Conservation (phyloP, 208 protist genomes). For the Trypanosoma theileri region DNA sequence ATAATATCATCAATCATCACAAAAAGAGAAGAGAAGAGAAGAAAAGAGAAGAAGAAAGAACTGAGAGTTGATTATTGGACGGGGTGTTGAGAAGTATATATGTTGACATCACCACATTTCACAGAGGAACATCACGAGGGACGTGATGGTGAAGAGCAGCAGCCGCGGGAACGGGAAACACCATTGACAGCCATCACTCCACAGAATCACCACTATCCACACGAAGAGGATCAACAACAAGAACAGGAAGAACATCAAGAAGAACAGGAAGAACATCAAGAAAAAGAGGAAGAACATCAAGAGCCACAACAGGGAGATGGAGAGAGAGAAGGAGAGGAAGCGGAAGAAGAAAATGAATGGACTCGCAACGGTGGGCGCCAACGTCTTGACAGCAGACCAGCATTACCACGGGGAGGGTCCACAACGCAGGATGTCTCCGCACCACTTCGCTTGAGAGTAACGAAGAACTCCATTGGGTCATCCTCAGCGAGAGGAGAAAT, state of each 20-base stretch:
- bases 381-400: constrained; percentile 8
- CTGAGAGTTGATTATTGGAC: background rate
- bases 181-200: background rate
- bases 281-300: too few species aligned
- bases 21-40: background rate
- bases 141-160: constrained; percentile 16
- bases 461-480: background rate
- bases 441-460: constrained; percentile 1
- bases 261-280: too few species aligned
- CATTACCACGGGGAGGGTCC: background rate
- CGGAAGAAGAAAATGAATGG: background rate
- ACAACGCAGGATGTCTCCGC: background rate
- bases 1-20: background rate
- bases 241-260: background rate
- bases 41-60: background rate
- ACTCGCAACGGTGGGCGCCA: background rate
- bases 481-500: background rate
- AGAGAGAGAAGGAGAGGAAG: too few species aligned
- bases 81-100: background rate
- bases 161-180: background rate
- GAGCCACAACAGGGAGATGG: too few species aligned
- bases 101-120: background rate
- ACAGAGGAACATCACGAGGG: background rate
- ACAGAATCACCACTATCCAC: background rate
- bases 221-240: too few species aligned